Evolutionary conservation across 2,329 filamentous ascomycete species (phyloP).

Genomic region (Scolecobasidium constrictum): DNA sequence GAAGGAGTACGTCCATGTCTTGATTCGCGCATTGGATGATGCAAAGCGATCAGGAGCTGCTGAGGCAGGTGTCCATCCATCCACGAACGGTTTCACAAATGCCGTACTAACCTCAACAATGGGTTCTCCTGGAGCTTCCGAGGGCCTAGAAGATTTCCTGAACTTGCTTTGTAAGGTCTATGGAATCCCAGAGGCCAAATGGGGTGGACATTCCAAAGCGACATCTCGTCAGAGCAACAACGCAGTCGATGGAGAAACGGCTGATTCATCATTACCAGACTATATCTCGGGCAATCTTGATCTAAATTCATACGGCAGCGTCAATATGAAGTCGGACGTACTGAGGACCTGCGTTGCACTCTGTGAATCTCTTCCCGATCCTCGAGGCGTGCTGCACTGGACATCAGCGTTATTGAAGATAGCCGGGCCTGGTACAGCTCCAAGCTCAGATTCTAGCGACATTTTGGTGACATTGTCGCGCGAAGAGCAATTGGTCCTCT

Average conservation of each 20-base stretch:
- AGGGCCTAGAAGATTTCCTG: constrained; percentile 34
- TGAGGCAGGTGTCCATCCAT: constrained; percentile 93
- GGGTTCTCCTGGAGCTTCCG: constrained; percentile 55
- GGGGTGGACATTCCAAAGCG: neutral
- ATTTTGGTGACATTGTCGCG: constrained; percentile 58
- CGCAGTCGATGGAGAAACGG: constrained; percentile 35
- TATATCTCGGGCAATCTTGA: constrained; percentile 48
- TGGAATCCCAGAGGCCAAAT: constrained; percentile 26
- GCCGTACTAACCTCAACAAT: constrained; percentile 71
- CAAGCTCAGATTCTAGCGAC: constrained; percentile 54
- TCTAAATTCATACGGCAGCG: constrained; percentile 57
- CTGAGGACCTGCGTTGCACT: constrained; percentile 85
- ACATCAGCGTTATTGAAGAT: constrained; percentile 75
- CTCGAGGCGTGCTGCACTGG: constrained; percentile 77
- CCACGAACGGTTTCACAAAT: constrained; percentile 50
- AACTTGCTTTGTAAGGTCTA: constrained; percentile 30
- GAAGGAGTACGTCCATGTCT: constrained; percentile 69
- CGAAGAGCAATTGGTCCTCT: constrained; percentile 78
- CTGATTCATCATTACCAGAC: constrained; percentile 15
- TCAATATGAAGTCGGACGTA: constrained; percentile 73
- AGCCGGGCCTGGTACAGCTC: constrained; percentile 69
- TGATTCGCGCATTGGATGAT: constrained; percentile 78
- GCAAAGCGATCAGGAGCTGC: constrained; percentile 86
- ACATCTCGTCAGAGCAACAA: neutral
- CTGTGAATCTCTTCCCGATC: constrained; percentile 86